Conservation (phyloP, 169 alveolate genomes). For the Cryptosporidium canis region DNA sequence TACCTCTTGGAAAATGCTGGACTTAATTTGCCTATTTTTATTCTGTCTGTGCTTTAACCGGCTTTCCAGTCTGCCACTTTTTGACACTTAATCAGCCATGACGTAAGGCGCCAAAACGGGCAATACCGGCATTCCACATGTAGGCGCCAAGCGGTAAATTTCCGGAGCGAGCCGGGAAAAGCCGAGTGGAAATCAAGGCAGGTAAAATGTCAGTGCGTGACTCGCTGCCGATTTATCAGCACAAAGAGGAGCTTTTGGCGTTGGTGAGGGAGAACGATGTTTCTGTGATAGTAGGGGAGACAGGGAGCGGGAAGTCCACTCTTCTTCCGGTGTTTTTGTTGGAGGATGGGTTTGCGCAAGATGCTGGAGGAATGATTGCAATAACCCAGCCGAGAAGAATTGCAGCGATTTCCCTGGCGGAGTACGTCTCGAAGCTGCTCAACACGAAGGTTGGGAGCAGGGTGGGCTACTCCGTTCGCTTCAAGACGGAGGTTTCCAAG, state of each 20-base stretch:
- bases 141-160: not conserved
- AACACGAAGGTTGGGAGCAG: constrained; percentile 85
- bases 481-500: constrained; percentile 85
- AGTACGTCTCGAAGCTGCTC: constrained; percentile 86
- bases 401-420: constrained; percentile 91
- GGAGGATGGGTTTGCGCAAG: constrained; percentile 73
- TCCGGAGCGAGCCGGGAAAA: not conserved
- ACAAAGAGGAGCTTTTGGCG: constrained; percentile 31
- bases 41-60: not conserved
- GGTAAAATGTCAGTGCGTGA: constrained; percentile 35
- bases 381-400: constrained; percentile 92
- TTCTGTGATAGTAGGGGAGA: constrained; percentile 91
- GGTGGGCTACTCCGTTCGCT: constrained; percentile 93
- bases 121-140: constrained; percentile 32
- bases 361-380: constrained; percentile 78
- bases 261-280: constrained; percentile 83
- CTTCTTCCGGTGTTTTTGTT: constrained; percentile 74
- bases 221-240: constrained; percentile 22
- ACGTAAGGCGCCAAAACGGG: not conserved
- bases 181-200: not conserved
- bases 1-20: not conserved
- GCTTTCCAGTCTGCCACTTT: not conserved
- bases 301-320: constrained; percentile 92
- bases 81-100: not conserved
- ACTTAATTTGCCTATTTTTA: not conserved